A percentile compares a stretch with the other conserved stretches of the same genome.
phyloP scores from a whole-genome alignment of 129 eudicot genomes.

The Flaveria sonorensis region DNA sequence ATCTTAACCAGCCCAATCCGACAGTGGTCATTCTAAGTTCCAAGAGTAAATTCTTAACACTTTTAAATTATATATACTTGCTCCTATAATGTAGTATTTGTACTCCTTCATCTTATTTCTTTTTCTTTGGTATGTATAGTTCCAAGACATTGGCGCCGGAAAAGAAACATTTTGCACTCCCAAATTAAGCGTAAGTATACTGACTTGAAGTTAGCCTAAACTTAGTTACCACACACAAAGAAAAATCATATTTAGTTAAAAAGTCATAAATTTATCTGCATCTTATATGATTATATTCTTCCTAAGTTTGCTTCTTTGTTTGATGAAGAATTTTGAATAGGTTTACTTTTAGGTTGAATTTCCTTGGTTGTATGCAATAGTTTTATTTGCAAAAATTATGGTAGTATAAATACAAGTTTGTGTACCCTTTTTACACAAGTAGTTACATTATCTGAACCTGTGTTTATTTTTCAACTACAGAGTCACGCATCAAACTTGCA shows the following conservation, averaged over 20 bases:
- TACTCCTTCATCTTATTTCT: slow-evolving; percentile 32
- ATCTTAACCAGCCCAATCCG: slow-evolving; percentile 72
- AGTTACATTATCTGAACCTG: slow-evolving; percentile 17
- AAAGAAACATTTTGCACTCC: slow-evolving; percentile 62
- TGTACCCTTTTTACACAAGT: slow-evolving; percentile 14
- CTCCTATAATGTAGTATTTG: not conserved
- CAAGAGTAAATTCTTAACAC: slow-evolving; percentile 55
- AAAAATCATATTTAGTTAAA: slow-evolving; percentile 5
- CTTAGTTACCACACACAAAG: not conserved
- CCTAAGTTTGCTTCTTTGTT: not conserved
- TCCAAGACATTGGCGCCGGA: slow-evolving; percentile 80
- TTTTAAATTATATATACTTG: slow-evolving; percentile 30
- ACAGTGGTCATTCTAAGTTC: slow-evolving; percentile 66
- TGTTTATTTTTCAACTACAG: slow-evolving; percentile 45
- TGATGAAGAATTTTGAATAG: slow-evolving; percentile 12
- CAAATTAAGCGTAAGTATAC: slow-evolving; percentile 78
- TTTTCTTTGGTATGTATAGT: slow-evolving; percentile 60
- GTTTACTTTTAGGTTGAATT: slow-evolving; percentile 14
- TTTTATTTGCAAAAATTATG: not conserved
- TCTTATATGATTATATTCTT: not conserved
- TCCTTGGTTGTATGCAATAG: not conserved
- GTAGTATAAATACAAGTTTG: not conserved
- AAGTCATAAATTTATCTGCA: not conserved
- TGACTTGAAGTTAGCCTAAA: slow-evolving; percentile 28
- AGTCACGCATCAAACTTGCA: slow-evolving; percentile 75